A percentile compares a stretch with the other conserved stretches of the same genome.
These are phyloP conservation scores for Laburnicola sp. DNA, from an alignment of 2,329 filamentous ascomycete genomes.

Conservation along the genomic window DNA sequence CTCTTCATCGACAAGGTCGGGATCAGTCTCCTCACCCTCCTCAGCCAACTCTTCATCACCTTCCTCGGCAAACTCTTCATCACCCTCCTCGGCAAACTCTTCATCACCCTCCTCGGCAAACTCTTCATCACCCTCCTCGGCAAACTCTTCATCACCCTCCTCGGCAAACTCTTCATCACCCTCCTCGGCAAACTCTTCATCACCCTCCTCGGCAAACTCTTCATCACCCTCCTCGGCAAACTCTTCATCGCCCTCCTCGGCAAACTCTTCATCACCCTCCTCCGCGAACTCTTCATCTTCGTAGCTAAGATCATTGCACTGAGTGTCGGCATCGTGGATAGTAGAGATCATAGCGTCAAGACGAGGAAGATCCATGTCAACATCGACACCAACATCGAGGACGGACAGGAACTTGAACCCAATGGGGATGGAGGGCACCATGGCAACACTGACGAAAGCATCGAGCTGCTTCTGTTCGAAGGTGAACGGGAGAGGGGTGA, in stretches of 20 bases:
- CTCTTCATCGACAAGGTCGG: not conserved
- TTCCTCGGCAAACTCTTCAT: not conserved
- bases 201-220: not conserved
- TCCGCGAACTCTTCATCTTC: not conserved
- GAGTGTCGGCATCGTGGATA: constrained; percentile 16
- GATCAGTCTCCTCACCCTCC: not conserved
- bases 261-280: not conserved
- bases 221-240: too few relatives aligned
- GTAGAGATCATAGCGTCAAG: constrained; percentile 34
- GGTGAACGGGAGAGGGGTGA: constrained; percentile 40
- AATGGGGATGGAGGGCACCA: constrained; percentile 40
- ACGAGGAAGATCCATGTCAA: constrained; percentile 39
- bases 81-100: too few relatives aligned
- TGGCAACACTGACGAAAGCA: constrained; percentile 33
- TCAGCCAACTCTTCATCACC: not conserved
- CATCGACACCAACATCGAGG: constrained; percentile 30
- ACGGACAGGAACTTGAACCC: constrained; percentile 39
- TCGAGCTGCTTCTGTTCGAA: constrained; percentile 32
- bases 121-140: not conserved
- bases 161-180: not conserved
- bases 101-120: too few relatives aligned
- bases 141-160: not conserved
- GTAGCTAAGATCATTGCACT: constrained; percentile 23
- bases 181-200: not conserved
- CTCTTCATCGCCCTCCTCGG: not conserved